Percentiles rank a stretch among this genome's conserved stretches.
Evolutionary conservation across 306 rosid genomes (phyloP).

Genomic region (Morella rubra): DNA sequence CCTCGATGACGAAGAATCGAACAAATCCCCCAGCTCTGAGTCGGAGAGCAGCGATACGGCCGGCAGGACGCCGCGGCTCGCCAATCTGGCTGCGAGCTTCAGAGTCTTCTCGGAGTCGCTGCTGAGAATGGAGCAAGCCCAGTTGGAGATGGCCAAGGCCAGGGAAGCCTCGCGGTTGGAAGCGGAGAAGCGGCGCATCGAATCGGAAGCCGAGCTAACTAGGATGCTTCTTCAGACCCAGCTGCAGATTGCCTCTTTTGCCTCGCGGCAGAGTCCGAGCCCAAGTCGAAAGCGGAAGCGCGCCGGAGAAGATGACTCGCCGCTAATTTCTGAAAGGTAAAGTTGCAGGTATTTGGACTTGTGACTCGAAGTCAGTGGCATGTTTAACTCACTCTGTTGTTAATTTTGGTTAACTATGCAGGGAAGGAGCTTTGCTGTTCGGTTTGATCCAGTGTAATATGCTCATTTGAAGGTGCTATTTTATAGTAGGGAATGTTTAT

Average conservation of each 20-base stretch:
- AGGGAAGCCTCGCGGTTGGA: constrained; percentile 41
- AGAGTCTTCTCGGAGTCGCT: constrained; percentile 44
- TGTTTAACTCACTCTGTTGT: constrained; percentile 20
- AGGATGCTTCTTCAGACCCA: constrained; percentile 43
- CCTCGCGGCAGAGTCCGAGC: constrained; percentile 23
- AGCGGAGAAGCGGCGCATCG: constrained; percentile 41
- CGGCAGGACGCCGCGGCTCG: constrained; percentile 22
- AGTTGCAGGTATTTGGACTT: background rate
- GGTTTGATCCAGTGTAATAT: constrained; percentile 40
- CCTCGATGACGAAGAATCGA: constrained; percentile 23
- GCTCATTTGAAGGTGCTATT: constrained; percentile 19
- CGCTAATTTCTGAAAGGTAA: constrained; percentile 28
- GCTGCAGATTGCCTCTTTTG: constrained; percentile 42
- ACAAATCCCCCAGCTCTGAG: constrained; percentile 14
- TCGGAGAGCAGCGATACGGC: constrained; percentile 23
- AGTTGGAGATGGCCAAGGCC: constrained; percentile 46
- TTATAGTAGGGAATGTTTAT: too few species aligned
- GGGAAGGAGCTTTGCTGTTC: constrained; percentile 33
- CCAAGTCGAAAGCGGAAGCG: constrained; percentile 44
- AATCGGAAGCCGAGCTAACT: constrained; percentile 45
- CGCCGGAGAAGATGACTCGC: constrained; percentile 20
- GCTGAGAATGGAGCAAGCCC: constrained; percentile 37
- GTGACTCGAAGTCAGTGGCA: background rate
- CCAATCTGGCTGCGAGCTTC: constrained; percentile 41
- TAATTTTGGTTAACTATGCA: constrained; percentile 7